These are phyloP conservation scores for Sporothrix luriei DNA, from an alignment of 2,329 filamentous ascomycete species.

Conservation along the genomic window DNA sequence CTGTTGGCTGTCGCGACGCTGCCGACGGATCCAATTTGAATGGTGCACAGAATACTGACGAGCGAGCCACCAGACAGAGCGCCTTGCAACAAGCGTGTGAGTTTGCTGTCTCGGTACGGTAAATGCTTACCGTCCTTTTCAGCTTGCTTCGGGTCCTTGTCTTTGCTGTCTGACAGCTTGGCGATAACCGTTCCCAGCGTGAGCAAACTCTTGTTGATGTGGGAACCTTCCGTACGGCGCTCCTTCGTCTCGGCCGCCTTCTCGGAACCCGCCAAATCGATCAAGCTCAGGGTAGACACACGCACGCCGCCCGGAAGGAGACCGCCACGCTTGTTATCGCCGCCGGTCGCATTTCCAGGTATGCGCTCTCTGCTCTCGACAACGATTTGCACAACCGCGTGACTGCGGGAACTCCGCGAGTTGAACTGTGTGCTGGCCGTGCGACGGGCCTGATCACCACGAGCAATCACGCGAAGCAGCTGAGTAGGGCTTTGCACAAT, in stretches of 20 bases:
- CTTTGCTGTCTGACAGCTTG: constrained; percentile 84
- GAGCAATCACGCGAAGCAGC: constrained; percentile 87
- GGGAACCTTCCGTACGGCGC: constrained; percentile 87
- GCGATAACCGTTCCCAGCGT: constrained; percentile 95
- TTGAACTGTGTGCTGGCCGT: constrained; percentile 98
- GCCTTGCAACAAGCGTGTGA: constrained; percentile 88
- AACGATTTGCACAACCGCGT: constrained; percentile 97
- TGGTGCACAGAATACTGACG: constrained; percentile 96
- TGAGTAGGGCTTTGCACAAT: constrained; percentile 98
- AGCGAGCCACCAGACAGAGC: constrained; percentile 91
- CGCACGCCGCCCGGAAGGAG: constrained; percentile 84
- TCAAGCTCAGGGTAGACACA: constrained; percentile 91
- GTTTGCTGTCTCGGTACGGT: constrained; percentile 95
- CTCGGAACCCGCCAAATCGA: constrained; percentile 94
- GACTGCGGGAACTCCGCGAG: constrained; percentile 91
- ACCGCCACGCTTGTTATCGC: constrained; percentile 67
- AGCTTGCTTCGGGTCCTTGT: constrained; percentile 70
- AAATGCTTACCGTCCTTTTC: constrained; percentile 91
- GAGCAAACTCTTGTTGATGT: constrained; percentile 97
- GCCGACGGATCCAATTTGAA: constrained; percentile 79
- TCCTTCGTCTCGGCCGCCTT: constrained; percentile 95
- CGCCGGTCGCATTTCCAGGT: constrained; percentile 53
- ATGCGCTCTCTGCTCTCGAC: constrained; percentile 92
- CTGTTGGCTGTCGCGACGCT: constrained; percentile 70
- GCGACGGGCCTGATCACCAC: constrained; percentile 85